These are phyloP conservation scores for Biancaea sappan DNA, from an alignment of 306 rosid species.

Conservation along the genomic window DNA sequence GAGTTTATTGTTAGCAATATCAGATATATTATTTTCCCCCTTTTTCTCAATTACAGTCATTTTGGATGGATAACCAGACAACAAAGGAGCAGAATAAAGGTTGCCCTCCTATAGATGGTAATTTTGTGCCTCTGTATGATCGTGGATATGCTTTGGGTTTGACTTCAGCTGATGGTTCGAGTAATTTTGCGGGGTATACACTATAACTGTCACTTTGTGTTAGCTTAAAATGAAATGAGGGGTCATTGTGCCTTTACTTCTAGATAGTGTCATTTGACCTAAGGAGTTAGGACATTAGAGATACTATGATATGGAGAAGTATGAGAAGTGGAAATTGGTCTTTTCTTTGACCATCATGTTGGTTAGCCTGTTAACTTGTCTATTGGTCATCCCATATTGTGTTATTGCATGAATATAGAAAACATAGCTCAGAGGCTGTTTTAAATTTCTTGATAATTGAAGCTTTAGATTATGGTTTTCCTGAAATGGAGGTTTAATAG, in stretches of 20 bases:
- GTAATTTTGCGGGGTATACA: constrained; percentile 69
- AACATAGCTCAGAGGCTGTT: background rate
- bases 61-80: constrained; percentile 87
- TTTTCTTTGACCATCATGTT: constrained; percentile 13
- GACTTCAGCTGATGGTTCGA: constrained; percentile 68
- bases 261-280: constrained; percentile 1
- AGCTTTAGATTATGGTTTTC: background rate
- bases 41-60: constrained; percentile 66
- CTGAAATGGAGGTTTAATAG: background rate
- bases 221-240: constrained; percentile 24
- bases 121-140: constrained; percentile 85
- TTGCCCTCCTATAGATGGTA: constrained; percentile 63
- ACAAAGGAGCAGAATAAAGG: constrained; percentile 48
- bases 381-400: constrained; percentile 20
- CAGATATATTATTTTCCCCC: constrained; percentile 9
- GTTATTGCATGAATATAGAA: background rate
- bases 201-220: constrained; percentile 42
- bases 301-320: background rate
- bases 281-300: constrained; percentile 8
- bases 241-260: constrained; percentile 15
- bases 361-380: constrained; percentile 15
- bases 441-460: background rate
- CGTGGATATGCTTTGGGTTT: constrained; percentile 91
- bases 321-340: constrained; percentile 6
- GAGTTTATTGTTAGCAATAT: constrained; percentile 18